A percentile compares a stretch with the other conserved stretches of the same genome.
Conservation (phyloP, 345 rosid genomes). For the Conringia planisiliqua region DNA sequence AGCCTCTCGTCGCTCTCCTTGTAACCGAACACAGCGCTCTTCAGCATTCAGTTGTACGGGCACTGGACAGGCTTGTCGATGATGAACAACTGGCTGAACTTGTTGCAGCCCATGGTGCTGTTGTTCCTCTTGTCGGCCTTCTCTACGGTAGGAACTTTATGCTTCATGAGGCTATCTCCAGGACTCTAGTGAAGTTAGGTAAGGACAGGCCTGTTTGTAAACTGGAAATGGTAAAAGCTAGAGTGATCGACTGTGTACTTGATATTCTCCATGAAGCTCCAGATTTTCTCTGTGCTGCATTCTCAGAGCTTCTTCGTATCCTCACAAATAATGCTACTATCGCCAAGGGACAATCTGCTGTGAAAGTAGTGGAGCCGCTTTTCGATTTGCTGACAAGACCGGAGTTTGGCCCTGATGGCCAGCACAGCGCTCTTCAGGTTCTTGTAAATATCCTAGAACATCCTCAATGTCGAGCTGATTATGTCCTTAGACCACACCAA, state of each 20-base stretch:
- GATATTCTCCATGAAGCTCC: constrained; percentile 95
- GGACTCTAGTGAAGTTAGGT: constrained; percentile 94
- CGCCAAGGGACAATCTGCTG: constrained; percentile 92
- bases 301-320: constrained; percentile 87
- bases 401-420: constrained; percentile 93
- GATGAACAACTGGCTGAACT: constrained; percentile 99
- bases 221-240: constrained; percentile 97
- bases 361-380: constrained; percentile 89
- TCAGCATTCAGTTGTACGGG: constrained; percentile 93
- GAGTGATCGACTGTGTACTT: constrained; percentile 84
- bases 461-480: constrained; percentile 89
- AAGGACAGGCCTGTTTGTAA: constrained; percentile 98
- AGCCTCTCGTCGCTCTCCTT: constrained; percentile 96
- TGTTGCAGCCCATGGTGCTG: constrained; percentile 98
- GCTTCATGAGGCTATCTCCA: constrained; percentile 94
- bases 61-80: constrained; percentile 90
- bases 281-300: constrained; percentile 86
- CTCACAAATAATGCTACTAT: constrained; percentile 93
- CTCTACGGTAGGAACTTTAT: constrained; percentile 77
- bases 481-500: constrained; percentile 70
- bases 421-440: constrained; percentile 92
- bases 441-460: constrained; percentile 93
- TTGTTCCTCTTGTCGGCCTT: constrained; percentile 96
- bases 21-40: constrained; percentile 82
- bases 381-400: constrained; percentile 64